phyloP scores from a whole-genome alignment of 1,139 yeast genomes.

The Magnusiomyces starmeri region DNA sequence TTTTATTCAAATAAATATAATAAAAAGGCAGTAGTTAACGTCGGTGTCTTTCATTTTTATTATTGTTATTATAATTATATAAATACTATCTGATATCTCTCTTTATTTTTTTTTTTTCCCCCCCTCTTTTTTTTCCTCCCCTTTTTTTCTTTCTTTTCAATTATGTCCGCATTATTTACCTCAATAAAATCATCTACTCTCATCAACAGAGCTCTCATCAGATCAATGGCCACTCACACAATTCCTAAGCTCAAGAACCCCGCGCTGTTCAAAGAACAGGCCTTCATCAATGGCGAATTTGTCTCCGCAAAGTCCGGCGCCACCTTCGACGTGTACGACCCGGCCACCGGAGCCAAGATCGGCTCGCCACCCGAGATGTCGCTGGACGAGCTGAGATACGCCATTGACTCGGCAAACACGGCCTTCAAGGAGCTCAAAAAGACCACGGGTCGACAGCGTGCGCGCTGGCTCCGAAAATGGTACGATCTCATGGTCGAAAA shows the following conservation, averaged over 20 bases:
- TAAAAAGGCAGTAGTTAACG: too few relatives aligned
- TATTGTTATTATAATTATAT: not conserved
- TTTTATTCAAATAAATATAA: too few relatives aligned
- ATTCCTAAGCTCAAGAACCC: conserved; percentile 42
- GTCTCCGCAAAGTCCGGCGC: conserved; percentile 42
- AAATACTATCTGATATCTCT: not conserved
- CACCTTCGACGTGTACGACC: conserved; percentile 63
- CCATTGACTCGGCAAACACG: conserved; percentile 1
- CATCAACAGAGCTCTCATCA: not conserved
- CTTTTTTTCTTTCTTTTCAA: not conserved
- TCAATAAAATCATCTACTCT: not conserved
- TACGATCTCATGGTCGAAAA: conserved; percentile 57
- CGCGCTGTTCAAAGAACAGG: conserved; percentile 48
- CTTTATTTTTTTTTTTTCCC: not conserved
- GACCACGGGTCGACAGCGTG: conserved; percentile 56
- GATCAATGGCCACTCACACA: conserved; percentile 13
- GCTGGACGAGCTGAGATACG: conserved; percentile 35
- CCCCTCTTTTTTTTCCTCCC: not conserved
- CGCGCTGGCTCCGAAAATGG: conserved; percentile 57
- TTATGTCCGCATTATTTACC: not conserved
- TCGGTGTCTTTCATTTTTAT: not conserved
- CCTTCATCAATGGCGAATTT: conserved; percentile 72
- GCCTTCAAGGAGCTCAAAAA: conserved; percentile 48
- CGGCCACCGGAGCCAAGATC: conserved; percentile 59
- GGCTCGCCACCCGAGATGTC: conserved; percentile 52